Evolutionary conservation across 495 filamentous ascomycete genomes (phyloP).

Genomic region (Parathielavia hyrcaniae): DNA sequence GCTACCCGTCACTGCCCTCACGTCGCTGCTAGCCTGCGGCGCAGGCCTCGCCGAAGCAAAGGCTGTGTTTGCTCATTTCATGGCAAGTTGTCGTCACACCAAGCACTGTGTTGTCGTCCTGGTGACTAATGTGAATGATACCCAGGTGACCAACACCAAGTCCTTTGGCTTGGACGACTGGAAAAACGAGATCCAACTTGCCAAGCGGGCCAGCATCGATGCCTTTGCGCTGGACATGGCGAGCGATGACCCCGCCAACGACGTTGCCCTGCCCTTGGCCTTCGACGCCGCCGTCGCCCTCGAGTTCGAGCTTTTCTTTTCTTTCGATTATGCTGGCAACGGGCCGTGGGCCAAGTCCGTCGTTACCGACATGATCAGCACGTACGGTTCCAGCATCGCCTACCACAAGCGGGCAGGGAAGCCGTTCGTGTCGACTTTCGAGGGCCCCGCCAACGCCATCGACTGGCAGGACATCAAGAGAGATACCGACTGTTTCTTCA

Average conservation of each 20-base stretch:
- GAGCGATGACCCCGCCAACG: constrained; percentile 26
- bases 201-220: constrained; percentile 30
- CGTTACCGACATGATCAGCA: constrained; percentile 26
- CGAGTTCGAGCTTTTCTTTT: constrained; percentile 40
- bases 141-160: constrained; percentile 19
- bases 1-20: no score
- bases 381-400: constrained; percentile 24
- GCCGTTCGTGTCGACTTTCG: constrained; percentile 33
- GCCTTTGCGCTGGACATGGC: constrained; percentile 39
- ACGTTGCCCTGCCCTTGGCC: constrained; percentile 24
- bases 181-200: constrained; percentile 32
- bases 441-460: constrained; percentile 23
- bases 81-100: no score
- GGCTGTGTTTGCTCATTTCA: no score
- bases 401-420: constrained; percentile 28
- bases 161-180: constrained; percentile 30
- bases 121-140: no score
- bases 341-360: constrained; percentile 21
- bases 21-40: no score
- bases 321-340: constrained; percentile 36
- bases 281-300: constrained; percentile 29
- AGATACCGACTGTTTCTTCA: constrained; percentile 28
- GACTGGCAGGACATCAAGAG: constrained; percentile 30
- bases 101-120: no score
- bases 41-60: no score